These are phyloP conservation scores for Cryptosporidium ubiquitum DNA, from an alignment of 169 alveolate genomes.

Conservation along the genomic window DNA sequence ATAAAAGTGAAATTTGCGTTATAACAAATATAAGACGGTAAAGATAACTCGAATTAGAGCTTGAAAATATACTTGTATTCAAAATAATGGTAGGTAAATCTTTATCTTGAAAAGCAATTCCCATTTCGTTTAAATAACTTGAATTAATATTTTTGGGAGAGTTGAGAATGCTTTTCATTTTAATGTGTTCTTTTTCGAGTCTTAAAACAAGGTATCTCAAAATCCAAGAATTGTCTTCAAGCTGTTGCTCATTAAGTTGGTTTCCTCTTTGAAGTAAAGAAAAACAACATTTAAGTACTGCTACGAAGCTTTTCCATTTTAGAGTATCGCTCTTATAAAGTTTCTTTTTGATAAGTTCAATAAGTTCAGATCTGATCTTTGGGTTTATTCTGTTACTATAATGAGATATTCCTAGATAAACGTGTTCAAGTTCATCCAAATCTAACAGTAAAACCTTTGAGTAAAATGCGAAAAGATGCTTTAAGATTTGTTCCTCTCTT, in stretches of 20 bases:
- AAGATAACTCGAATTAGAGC: slow-evolving; percentile 42
- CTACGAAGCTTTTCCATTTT: background rate
- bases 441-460: slow-evolving; percentile 44
- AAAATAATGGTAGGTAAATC: background rate
- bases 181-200: slow-evolving; percentile 18
- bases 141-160: background rate
- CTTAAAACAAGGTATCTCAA: slow-evolving; percentile 26
- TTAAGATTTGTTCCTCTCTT: slow-evolving; percentile 54
- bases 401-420: slow-evolving; percentile 57
- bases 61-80: slow-evolving; percentile 29
- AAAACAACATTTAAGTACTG: slow-evolving; percentile 34
- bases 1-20: slow-evolving; percentile 4
- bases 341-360: slow-evolving; percentile 16
- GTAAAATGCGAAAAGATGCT: slow-evolving; percentile 54
- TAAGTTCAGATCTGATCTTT: slow-evolving; percentile 42
- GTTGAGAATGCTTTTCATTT: background rate
- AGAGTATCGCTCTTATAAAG: slow-evolving; percentile 17
- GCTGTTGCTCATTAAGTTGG: slow-evolving; percentile 43
- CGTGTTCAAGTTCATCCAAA: slow-evolving; percentile 46
- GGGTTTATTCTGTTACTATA: slow-evolving; percentile 39
- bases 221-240: slow-evolving; percentile 59
- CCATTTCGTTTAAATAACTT: background rate
- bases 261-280: slow-evolving; percentile 33
- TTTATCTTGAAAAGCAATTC: background rate
- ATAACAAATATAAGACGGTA: slow-evolving; percentile 23